A percentile compares a stretch with the other conserved stretches of the same genome.
These are phyloP conservation scores for Paramyrothecium roridum DNA, from an alignment of 2,329 filamentous ascomycete species.

Conservation along the genomic window DNA sequence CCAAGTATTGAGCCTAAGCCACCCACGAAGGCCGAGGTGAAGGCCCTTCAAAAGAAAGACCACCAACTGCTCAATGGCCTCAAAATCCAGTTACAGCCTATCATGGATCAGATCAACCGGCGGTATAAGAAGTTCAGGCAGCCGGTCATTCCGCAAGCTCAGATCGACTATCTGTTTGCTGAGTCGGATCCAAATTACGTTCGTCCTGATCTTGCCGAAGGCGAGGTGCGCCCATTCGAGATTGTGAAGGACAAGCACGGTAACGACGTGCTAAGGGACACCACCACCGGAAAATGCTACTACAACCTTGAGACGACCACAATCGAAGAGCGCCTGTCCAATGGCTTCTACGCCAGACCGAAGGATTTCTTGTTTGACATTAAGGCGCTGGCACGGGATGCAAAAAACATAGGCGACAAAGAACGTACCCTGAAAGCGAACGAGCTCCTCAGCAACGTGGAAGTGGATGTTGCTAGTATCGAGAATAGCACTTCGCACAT, in stretches of 20 bases:
- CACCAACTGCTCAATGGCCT: constrained; percentile 79
- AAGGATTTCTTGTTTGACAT: constrained; percentile 89
- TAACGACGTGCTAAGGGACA: constrained; percentile 72
- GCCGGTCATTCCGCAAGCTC: constrained; percentile 69
- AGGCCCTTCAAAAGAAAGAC: constrained; percentile 77
- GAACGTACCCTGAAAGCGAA: constrained; percentile 83
- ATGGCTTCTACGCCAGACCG: constrained; percentile 91
- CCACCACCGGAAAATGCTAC: constrained; percentile 76
- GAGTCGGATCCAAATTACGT: constrained; percentile 74
- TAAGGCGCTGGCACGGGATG: constrained; percentile 78
- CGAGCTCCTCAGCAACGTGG: constrained; percentile 87
- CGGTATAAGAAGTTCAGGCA: constrained; percentile 87
- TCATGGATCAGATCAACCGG: constrained; percentile 94
- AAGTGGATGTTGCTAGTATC: constrained; percentile 83
- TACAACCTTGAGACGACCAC: constrained; percentile 93
- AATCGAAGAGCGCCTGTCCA: constrained; percentile 94
- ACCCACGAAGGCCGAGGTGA: constrained; percentile 74
- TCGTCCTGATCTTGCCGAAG: constrained; percentile 50
- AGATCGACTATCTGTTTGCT: constrained; percentile 79
- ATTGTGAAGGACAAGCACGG: constrained; percentile 77
- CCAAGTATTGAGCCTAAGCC: constrained; percentile 66
- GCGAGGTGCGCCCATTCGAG: constrained; percentile 70
- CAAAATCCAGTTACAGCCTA: constrained; percentile 85
- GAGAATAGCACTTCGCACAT: constrained; percentile 64
- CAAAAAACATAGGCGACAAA: constrained; percentile 76